These are phyloP conservation scores for Penicillium herquei DNA, from an alignment of 495 filamentous ascomycete genomes.

Conservation along the genomic window DNA sequence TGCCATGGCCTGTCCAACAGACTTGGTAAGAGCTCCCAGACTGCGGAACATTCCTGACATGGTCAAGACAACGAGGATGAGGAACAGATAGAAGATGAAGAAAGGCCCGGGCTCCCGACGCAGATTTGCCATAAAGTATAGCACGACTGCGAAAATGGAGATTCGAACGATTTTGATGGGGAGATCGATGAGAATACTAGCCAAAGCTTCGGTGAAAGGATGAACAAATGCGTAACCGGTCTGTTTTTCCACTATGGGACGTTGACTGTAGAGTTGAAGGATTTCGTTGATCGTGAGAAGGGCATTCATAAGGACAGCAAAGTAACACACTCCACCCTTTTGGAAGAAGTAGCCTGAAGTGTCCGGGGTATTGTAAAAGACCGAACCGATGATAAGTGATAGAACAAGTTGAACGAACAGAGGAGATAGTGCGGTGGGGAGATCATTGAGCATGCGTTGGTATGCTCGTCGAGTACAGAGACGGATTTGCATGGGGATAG, in stretches of 20 bases:
- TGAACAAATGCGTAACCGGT: conserved; percentile 59
- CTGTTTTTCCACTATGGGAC: conserved; percentile 63
- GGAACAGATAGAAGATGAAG: conserved; percentile 56
- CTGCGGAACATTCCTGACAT: conserved; percentile 50
- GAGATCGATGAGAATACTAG: conserved; percentile 54
- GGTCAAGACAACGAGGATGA: conserved; percentile 45
- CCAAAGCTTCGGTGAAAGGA: conserved; percentile 55
- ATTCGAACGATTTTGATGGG: conserved; percentile 47
- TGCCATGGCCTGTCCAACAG: conserved; percentile 41
- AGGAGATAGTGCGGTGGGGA: conserved; percentile 64
- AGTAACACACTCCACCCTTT: conserved; percentile 75
- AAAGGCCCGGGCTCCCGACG: conserved; percentile 45
- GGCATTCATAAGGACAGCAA: conserved; percentile 67
- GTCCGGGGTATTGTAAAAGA: conserved; percentile 65
- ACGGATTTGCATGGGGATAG: conserved; percentile 44
- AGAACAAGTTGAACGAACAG: conserved; percentile 70
- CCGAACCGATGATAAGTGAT: conserved; percentile 75
- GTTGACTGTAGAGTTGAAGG: conserved; percentile 52
- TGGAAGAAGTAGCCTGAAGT: conserved; percentile 28
- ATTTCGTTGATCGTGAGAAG: conserved; percentile 54
- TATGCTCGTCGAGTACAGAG: conserved; percentile 48
- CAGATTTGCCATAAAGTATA: conserved; percentile 58
- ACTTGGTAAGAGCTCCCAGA: conserved; percentile 38
- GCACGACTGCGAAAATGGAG: conserved; percentile 45
- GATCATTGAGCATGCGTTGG: conserved; percentile 62